These are phyloP conservation scores for Lichtheimia hyalospora DNA, from an alignment of 371 early-diverging fungal genomes.

Conservation along the genomic window DNA sequence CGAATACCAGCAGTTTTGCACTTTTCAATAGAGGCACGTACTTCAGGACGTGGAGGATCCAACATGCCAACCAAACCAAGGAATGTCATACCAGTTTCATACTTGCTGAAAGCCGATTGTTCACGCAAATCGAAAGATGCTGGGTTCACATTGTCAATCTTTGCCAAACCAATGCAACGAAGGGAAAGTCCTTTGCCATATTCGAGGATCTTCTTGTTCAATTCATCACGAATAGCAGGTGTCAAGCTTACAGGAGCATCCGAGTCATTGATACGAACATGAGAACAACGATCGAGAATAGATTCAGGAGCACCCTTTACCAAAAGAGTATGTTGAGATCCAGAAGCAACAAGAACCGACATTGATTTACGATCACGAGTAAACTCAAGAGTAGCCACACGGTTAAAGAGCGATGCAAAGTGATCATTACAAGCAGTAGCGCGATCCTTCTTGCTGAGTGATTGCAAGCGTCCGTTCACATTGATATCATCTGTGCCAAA, in stretches of 20 bases:
- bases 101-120: slow-evolving; percentile 61
- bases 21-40: slow-evolving; percentile 75
- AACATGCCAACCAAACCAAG: slow-evolving; percentile 93
- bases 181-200: slow-evolving; percentile 82
- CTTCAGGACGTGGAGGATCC: slow-evolving; percentile 98
- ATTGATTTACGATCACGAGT: slow-evolving; percentile 96
- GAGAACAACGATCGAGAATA: slow-evolving; percentile 85
- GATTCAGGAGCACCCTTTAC: slow-evolving; percentile 95
- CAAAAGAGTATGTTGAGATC: slow-evolving; percentile 45
- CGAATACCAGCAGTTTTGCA: slow-evolving; percentile 94
- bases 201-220: slow-evolving; percentile 69
- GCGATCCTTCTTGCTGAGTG: slow-evolving; percentile 54
- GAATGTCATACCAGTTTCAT: slow-evolving; percentile 87
- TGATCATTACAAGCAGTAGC: slow-evolving; percentile 65
- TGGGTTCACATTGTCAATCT: slow-evolving; percentile 64
- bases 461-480: slow-evolving; percentile 60
- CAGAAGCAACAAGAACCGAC: slow-evolving; percentile 75
- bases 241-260: slow-evolving; percentile 71
- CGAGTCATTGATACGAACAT: slow-evolving; percentile 52
- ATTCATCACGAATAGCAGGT: slow-evolving; percentile 54
- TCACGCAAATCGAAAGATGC: slow-evolving; percentile 59
- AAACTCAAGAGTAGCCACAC: slow-evolving; percentile 86
- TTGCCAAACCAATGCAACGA: slow-evolving; percentile 89
- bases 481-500: slow-evolving; percentile 71
- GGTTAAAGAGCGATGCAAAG: slow-evolving; percentile 49